phyloP scores from a whole-genome alignment of 805 yeast species.

The Candida quercuum region DNA sequence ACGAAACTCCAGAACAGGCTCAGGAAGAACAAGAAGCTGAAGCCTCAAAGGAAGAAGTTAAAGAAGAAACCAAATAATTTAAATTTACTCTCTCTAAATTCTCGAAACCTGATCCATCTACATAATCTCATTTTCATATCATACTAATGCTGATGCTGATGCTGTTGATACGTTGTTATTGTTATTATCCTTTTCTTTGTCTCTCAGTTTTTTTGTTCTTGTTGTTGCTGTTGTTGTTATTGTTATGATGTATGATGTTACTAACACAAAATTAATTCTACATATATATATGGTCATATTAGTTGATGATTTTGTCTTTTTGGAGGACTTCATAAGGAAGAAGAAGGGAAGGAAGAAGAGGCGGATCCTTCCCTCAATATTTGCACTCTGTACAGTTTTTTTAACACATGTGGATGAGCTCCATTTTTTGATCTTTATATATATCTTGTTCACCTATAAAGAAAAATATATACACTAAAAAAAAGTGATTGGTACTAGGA shows the following conservation, averaged over 20 bases:
- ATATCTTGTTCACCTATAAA: background rate
- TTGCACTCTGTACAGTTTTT: too few species aligned
- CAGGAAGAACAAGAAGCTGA: conserved; percentile 14
- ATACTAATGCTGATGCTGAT: background rate
- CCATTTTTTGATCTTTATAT: too few species aligned
- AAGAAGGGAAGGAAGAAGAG: too few species aligned
- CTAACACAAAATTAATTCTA: too few species aligned
- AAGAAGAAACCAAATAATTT: background rate
- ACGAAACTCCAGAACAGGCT: conserved; percentile 27
- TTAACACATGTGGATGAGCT: too few species aligned
- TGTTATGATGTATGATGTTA: too few species aligned
- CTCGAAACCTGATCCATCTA: too few species aligned
- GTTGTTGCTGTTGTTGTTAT: background rate
- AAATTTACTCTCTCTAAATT: too few species aligned
- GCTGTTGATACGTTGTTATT: background rate
- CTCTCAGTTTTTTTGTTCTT: background rate
- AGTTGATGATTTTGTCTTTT: too few species aligned
- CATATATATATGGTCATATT: too few species aligned
- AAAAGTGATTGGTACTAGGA: conserved; percentile 6
- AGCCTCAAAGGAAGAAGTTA: conserved; percentile 3
- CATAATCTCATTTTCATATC: background rate
- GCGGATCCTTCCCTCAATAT: too few species aligned
- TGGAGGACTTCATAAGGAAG: too few species aligned
- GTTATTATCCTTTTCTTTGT: background rate
- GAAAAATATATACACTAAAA: background rate